Base-by-base conservation (phyloP, 331 rosid genomes). In the Arachis monticola region DNA sequence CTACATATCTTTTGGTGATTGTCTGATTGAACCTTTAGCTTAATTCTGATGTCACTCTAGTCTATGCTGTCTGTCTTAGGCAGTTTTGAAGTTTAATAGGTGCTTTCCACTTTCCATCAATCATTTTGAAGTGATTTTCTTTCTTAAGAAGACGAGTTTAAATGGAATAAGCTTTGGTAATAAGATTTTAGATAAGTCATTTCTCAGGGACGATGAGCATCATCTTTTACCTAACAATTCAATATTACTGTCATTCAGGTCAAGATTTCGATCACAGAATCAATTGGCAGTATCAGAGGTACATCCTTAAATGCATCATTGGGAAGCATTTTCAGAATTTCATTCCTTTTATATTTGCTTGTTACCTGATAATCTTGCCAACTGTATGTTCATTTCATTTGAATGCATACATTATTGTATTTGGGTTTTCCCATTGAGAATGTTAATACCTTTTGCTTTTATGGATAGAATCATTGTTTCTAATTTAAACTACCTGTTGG, bases 231-330 rank as follows among this genome's bases (percentile, higher is more conserved):
- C 83, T 75, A 59, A 82, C 67, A 38, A 67, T 58, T 81, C 47
- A 60, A 59, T 50, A 31, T 66, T 71, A 45, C 80, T 52, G 73
- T 71, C 51, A 32, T 84, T 64, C 81, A 88, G 93, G 85, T 86
- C 93, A 67, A 84, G 83, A 2, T 73, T 84, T 57, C 81, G 73
- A 59, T 11, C 80, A 67, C 88, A 82, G 47, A 73, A 55, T 76
- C 78, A 70, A 13, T 14, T 70, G 38, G 30, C 84, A 70, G 60
- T 55, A 63, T 80, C 89, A 1, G 85, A 86, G 93, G 93, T 88
- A 80, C 60, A 60, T 55, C 17, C 76, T 69, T 64, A 56, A 77
- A 58, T 69, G 61, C 52, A 50, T 50, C 48, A 40, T 73, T 65
- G 42, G 66, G 17, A 31, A 78, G 12, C 71, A 56, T 67, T 80